Conservation (phyloP, 2,329 filamentous ascomycete species). For the Pezicula neosporulosa region DNA sequence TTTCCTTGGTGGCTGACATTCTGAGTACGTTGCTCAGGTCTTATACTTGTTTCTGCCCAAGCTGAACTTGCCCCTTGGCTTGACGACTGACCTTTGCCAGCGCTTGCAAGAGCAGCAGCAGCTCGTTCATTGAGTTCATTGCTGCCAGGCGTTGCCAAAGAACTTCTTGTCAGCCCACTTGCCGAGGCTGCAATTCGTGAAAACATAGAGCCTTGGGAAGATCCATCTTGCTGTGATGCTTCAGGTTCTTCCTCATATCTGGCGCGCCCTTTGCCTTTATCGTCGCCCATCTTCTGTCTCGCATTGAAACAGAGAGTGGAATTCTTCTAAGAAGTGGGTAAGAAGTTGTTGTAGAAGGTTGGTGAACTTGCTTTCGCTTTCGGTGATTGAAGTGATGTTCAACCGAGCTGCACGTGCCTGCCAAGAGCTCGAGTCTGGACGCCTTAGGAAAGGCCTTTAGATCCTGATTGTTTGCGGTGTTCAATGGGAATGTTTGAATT, state of each 20-base stretch:
- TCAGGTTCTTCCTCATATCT: constrained; percentile 4
- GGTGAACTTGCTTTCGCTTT: no score
- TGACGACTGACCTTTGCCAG: constrained; percentile 18
- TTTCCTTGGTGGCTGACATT: constrained; percentile 1
- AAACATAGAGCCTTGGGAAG: constrained; percentile 13
- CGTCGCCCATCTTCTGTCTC: constrained; percentile 7
- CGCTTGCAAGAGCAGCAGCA: constrained; percentile 18
- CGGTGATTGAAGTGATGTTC: no score
- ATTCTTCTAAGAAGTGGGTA: neutral
- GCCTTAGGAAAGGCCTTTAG: no score
- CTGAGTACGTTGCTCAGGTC: constrained; percentile 6
- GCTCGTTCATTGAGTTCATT: constrained; percentile 17
- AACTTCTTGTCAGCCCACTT: constrained; percentile 28
- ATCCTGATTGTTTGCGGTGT: no score
- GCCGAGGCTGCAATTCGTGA: constrained; percentile 30
- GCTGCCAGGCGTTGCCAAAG: constrained; percentile 21
- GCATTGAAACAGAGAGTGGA: neutral
- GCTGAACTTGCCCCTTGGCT: constrained; percentile 5
- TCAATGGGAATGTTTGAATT: no score
- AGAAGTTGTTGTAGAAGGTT: neutral
- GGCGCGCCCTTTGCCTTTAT: constrained; percentile 21
- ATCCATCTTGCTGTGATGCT: constrained; percentile 1
- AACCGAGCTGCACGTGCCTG: no score
- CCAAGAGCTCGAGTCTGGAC: no score
- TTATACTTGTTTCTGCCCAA: constrained; percentile 18